Percentiles rank a stretch among this genome's conserved stretches.
phyloP scores from a whole-genome alignment of 2,329 filamentous ascomycete genomes.

The Dothidotthia symphoricarpi region DNA sequence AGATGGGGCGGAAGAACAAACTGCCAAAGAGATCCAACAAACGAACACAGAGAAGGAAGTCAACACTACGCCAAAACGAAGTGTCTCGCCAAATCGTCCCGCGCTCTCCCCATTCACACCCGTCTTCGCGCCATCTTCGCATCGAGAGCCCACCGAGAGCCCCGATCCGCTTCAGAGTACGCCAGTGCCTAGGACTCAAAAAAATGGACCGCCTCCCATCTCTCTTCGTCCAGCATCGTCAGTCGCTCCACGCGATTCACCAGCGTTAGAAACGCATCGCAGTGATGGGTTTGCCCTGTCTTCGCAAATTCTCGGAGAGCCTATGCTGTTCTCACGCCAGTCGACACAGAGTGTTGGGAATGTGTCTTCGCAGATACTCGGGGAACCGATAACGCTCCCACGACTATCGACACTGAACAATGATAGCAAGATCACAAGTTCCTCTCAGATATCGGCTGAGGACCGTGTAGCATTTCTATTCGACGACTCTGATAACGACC shows the following conservation, averaged over 20 bases:
- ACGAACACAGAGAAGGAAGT: background rate
- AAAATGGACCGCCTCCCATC: background rate
- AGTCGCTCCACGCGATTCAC: conserved; percentile 3
- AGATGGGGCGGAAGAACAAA: background rate
- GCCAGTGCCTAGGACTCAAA: conserved; percentile 7
- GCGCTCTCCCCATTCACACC: conserved; percentile 26
- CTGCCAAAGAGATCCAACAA: background rate
- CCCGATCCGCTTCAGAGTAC: conserved; percentile 33
- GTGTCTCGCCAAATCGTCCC: conserved; percentile 7
- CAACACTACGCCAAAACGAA: conserved; percentile 6
- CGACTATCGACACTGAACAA: background rate
- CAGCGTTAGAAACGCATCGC: conserved; percentile 8
- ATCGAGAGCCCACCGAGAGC: conserved; percentile 23
- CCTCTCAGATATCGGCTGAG: conserved; percentile 15
- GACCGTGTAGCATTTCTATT: conserved; percentile 24
- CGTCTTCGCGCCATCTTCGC: conserved; percentile 1
- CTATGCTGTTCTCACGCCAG: no score
- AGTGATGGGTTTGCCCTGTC: conserved; percentile 1
- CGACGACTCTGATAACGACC: conserved; percentile 26
- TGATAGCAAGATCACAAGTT: background rate
- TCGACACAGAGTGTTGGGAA: no score
- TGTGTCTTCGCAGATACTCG: conserved; percentile 5
- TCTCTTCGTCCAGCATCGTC: conserved; percentile 6
- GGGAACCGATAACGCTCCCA: background rate
- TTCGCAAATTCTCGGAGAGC: no score